Percentiles rank a stretch among this genome's conserved stretches.
phyloP scores from a whole-genome alignment of 1,139 yeast genomes.

The Geotrichum cucujoidarum region DNA sequence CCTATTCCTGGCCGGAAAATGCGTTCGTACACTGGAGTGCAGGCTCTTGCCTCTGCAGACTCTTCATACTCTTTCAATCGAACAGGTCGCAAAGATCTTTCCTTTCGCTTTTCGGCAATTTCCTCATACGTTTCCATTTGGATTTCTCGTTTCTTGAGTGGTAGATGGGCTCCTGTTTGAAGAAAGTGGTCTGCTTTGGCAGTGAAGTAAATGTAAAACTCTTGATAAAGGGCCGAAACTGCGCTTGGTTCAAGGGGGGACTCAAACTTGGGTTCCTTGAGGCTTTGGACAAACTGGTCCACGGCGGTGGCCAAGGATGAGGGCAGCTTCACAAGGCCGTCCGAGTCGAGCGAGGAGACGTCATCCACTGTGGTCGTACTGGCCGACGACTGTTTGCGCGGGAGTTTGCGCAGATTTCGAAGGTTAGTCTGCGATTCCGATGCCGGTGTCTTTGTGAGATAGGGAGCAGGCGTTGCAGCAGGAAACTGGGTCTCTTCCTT shows the following conservation, averaged over 20 bases:
- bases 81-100: constrained; percentile 26
- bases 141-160: constrained; percentile 26
- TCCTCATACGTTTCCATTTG: constrained; percentile 36
- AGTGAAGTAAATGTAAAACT: constrained; percentile 44
- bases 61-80: constrained; percentile 35
- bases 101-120: constrained; percentile 32
- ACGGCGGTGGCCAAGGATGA: constrained; percentile 29
- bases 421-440: not conserved
- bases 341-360: constrained; percentile 3
- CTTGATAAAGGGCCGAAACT: constrained; percentile 49
- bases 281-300: constrained; percentile 45
- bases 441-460: not conserved
- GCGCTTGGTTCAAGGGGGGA: constrained; percentile 51
- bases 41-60: constrained; percentile 41
- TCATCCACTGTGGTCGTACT: not conserved
- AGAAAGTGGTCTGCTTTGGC: constrained; percentile 30
- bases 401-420: constrained; percentile 2
- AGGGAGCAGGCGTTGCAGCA: not conserved
- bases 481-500: not conserved
- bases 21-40: constrained; percentile 39
- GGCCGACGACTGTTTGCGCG: not conserved
- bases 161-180: constrained; percentile 18
- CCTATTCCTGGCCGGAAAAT: constrained; percentile 23
- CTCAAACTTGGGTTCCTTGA: constrained; percentile 53
- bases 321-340: constrained; percentile 32